Evolutionary conservation across 345 rosid genomes (phyloP), one percentile per base, ranked within the genome.

Genomic region (Pugionium cornutum): DNA sequence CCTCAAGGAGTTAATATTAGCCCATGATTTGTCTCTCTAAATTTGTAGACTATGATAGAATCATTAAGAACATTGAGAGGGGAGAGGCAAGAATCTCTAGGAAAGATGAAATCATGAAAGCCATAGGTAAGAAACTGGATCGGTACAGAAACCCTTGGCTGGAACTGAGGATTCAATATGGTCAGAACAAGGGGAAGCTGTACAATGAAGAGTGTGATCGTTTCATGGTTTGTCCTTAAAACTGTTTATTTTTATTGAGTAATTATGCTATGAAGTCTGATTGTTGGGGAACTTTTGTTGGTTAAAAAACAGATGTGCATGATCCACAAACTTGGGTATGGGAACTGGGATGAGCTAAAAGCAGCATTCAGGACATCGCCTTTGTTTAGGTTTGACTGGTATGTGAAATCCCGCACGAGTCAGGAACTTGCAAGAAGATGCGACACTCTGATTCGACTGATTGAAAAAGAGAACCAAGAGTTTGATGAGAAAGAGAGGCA

Each of bases 141-240:
- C 96, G 97, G 39, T 95, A 91, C 88, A 89, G 87, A 86, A 95
- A 95, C 76, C 99, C 99, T 1, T 95, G 99, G 99, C 88, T 88
- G 47, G 99, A 95, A 72, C 70, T 95, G 83, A 95, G 89, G 88
- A 91, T 95, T 71, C 96, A 91, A 64, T 91, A 95, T 70, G 99
- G 96, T 66, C 99, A 95, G 79, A 91, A 91, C 83, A 91, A 91
- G 76, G 97, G 99, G 65, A 91, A 89, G 79, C 69, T 87, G 76
- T 91, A 95, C 79, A 91, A 91, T 62, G 99, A 95, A 85, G 99
- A 95, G 76, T 91, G 97, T 11, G 97, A 91, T 51, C 86, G 96
- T 63, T 92, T 92, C 82, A 86, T 92, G 98, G 98, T 87, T 31
- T 3, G 58, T 70, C 40, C 46, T 11, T 50, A 4, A 5, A 0